Percentiles rank a stretch among this genome's conserved stretches.
These are phyloP conservation scores for Monilinia fructigena DNA, from an alignment of 2,329 filamentous ascomycete genomes.

Conservation along the genomic window DNA sequence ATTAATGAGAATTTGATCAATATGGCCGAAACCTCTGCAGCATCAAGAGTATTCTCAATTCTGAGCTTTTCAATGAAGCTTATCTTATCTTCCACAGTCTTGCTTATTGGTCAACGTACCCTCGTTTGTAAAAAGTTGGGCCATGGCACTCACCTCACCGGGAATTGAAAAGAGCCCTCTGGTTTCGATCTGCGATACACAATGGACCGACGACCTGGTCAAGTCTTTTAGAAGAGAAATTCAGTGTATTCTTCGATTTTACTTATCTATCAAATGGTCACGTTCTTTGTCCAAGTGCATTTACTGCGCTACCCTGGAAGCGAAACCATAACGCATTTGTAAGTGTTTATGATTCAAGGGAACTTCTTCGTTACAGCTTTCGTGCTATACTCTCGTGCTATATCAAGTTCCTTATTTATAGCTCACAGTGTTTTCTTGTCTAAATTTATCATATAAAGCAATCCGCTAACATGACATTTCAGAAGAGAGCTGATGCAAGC, in stretches of 20 bases:
- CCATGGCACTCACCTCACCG: slow-evolving; percentile 13
- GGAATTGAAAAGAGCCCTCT: slow-evolving; percentile 13
- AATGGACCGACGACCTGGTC: slow-evolving; percentile 14
- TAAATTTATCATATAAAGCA: not conserved
- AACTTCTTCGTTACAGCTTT: not conserved
- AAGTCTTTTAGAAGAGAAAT: slow-evolving; percentile 8
- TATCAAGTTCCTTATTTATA: not conserved
- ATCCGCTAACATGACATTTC: not conserved
- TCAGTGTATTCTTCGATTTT: slow-evolving; percentile 16
- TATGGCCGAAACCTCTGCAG: slow-evolving; percentile 12
- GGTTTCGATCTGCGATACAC: slow-evolving; percentile 6
- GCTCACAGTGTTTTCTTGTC: not conserved
- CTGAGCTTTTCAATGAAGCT: slow-evolving; percentile 15
- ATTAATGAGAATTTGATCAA: not conserved
- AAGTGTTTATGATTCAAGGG: not conserved
- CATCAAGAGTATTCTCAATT: slow-evolving; percentile 14
- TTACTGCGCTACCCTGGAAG: slow-evolving; percentile 16
- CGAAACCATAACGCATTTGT: slow-evolving; percentile 12
- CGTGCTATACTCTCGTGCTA: too few species aligned
- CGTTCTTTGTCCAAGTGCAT: not conserved
- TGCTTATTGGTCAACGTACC: slow-evolving; percentile 7
- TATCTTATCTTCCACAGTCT: slow-evolving; percentile 21
- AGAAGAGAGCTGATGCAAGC: slow-evolving; percentile 22
- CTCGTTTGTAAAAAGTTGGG: slow-evolving; percentile 16
- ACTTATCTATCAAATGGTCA: not conserved